phyloP scores from a whole-genome alignment of 805 yeast species.

The Hanseniaspora hatyaiensis region DNA sequence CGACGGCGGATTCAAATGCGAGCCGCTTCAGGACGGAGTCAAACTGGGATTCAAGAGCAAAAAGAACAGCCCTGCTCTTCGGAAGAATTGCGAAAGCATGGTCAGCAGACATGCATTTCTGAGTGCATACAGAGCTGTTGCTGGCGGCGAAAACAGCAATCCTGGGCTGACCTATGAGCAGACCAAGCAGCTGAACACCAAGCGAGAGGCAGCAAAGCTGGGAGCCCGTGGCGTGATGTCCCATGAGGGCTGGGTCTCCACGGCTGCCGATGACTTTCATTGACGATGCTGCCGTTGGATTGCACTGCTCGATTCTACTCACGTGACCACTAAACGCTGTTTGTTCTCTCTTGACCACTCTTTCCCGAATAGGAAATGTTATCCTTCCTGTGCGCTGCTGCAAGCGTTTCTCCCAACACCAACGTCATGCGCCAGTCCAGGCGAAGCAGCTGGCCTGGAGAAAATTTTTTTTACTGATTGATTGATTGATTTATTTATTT shows the following conservation, averaged over 20 bases:
- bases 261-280: conserved; percentile 35
- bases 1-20: conserved; percentile 18
- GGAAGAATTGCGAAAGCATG: conserved; percentile 31
- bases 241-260: conserved; percentile 39
- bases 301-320: too few relatives aligned
- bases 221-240: conserved; percentile 24
- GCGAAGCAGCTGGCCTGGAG: too few relatives aligned
- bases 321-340: too few relatives aligned
- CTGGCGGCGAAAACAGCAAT: too few relatives aligned
- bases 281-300: too few relatives aligned
- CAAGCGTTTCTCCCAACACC: too few relatives aligned
- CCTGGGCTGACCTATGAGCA: neutral
- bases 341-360: too few relatives aligned
- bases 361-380: too few relatives aligned
- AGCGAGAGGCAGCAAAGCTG: conserved; percentile 20
- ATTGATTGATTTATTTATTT: too few relatives aligned
- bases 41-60: conserved; percentile 46
- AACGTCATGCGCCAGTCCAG: too few relatives aligned
- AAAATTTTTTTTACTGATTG: too few relatives aligned
- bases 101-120: conserved; percentile 21
- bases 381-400: too few relatives aligned
- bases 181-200: conserved; percentile 16
- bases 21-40: conserved; percentile 44
- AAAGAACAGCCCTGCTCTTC: conserved; percentile 31
- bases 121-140: neutral